Percentiles rank a stretch among this genome's conserved stretches.
Conservation (phyloP, 176 grass and related monocot genomes). For the Hyparrhenia diplandra region DNA sequence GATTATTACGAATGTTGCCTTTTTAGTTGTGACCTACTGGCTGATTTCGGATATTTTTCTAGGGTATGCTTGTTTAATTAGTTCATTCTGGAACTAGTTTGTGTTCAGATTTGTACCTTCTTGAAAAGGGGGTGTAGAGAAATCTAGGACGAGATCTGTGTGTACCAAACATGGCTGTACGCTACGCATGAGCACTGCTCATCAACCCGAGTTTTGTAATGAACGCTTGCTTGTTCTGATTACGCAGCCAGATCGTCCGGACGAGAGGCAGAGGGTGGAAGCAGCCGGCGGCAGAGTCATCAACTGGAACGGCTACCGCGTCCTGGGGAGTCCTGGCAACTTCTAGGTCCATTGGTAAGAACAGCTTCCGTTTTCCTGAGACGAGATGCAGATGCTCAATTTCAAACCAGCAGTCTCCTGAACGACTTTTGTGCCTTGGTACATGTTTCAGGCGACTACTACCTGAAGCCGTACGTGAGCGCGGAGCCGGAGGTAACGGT, state of each 20-base stretch:
- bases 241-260: slow-evolving; percentile 58
- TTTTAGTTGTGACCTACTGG: not conserved
- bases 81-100: not conserved
- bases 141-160: not conserved
- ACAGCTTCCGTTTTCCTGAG: not conserved
- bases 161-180: not conserved
- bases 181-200: not conserved
- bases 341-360: slow-evolving; percentile 69
- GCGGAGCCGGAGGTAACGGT: slow-evolving; percentile 66
- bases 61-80: not conserved
- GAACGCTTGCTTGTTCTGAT: not conserved
- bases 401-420: not conserved
- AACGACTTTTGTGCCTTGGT: not conserved
- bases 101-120: not conserved
- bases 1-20: not conserved
- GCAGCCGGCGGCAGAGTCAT: slow-evolving; percentile 57
- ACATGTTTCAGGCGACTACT: slow-evolving; percentile 48
- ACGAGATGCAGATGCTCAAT: not conserved
- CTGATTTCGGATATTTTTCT: not conserved
- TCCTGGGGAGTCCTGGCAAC: slow-evolving; percentile 61
- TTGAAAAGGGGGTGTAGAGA: not conserved
- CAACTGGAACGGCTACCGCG: slow-evolving; percentile 60
- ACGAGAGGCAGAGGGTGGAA: slow-evolving; percentile 66
- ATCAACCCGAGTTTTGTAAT: not conserved
- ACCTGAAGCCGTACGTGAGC: slow-evolving; percentile 67